Evolutionary conservation across 805 yeast genomes (phyloP), one percentile per base, ranked within the genome.

Genomic region (Groenewaldozyma tartarivorans): DNA sequence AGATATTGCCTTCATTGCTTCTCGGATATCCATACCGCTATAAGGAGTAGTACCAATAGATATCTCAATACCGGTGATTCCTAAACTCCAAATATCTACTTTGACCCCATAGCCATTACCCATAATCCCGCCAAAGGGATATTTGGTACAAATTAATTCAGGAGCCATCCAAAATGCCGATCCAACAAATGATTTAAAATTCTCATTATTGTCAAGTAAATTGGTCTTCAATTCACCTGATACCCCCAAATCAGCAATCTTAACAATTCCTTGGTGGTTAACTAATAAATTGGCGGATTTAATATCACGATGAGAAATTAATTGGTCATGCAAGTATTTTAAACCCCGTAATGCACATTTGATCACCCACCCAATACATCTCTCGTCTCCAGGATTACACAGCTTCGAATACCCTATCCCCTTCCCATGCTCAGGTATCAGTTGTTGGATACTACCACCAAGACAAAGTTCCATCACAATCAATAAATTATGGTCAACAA

Each of bases 81-180:
- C 98, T 18, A 87, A 66, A 0, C 96, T 86, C 98, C 98, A 92
- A 40, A 92, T 83, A 56, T 92, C 98, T 1, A 87, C 95, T 53
- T 81, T 83, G 47, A 79, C 82, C 54, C 83, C 72, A 58, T 92
- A 87, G 1, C 92, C 94, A 4, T 67, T 58, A 13, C 13, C 11
- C 29, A 24, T 24, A n/a, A n/a, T n/a, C n/a, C n/a, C n/a, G n/a
- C n/a, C n/a, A n/a, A n/a, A n/a, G n/a, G n/a, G n/a, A n/a, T n/a
- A n/a, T 7, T 13, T 7, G 21, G 26, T 9, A 7, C 19, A 32
- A 34, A 92, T 81, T n/a, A 90, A 82, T 58, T 92, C 98, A 0
- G 98, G 98, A 0, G 98, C 98, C 97, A 90, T 88, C 96, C 96
- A 88, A 60, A 76, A 85, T 11, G 96, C 96, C 0, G 96, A 87